Percentiles rank a stretch among this genome's conserved stretches.
phyloP scores from a whole-genome alignment of 306 rosid genomes.

The Bauhinia variegata region DNA sequence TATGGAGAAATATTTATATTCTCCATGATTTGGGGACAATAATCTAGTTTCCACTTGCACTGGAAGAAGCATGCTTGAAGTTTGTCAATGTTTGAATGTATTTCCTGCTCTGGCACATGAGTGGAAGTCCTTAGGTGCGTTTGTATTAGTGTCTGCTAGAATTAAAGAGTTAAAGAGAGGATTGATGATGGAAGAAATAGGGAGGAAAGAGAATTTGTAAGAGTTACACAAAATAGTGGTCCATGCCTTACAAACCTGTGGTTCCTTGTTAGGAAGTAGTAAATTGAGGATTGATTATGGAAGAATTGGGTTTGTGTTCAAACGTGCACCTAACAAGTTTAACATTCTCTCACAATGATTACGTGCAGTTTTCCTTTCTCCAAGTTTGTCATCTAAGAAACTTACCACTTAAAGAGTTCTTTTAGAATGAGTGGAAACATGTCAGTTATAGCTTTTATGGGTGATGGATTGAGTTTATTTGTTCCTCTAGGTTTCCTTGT shows the following conservation, averaged over 20 bases:
- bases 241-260: no score
- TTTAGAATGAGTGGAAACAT: not conserved
- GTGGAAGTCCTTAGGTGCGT: not conserved
- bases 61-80: conserved; percentile 17
- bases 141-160: no score
- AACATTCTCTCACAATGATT: not conserved
- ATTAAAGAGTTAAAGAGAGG: no score
- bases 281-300: no score
- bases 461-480: conserved; percentile 6
- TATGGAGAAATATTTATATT: no score
- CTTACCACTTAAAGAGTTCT: not conserved
- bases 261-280: no score
- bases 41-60: not conserved
- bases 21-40: not conserved
- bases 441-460: not conserved
- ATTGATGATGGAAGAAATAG: no score
- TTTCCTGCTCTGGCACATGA: not conserved
- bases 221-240: no score
- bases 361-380: not conserved
- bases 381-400: not conserved
- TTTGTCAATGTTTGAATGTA: conserved; percentile 17
- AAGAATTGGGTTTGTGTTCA: no score
- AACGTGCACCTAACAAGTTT: no score
- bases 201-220: no score
- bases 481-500: not conserved